These are phyloP conservation scores for Clausena lansium DNA, from an alignment of 345 rosid genomes.

Conservation along the genomic window DNA sequence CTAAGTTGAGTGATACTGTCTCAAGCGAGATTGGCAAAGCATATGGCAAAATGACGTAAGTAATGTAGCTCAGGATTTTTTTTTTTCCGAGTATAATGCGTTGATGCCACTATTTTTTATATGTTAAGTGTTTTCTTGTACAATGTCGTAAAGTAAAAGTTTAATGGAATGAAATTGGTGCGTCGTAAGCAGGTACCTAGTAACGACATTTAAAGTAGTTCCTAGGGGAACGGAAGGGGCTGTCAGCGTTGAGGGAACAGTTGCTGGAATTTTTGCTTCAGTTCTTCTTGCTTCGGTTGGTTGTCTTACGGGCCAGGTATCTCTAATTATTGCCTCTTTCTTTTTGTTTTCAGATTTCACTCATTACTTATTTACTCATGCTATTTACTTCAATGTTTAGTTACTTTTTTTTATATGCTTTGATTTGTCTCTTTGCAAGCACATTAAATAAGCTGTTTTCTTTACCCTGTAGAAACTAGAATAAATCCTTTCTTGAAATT, in stretches of 20 bases:
- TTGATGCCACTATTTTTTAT: neutral
- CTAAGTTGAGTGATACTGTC: slow-evolving; percentile 91
- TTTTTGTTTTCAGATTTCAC: neutral
- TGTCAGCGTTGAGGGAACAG: slow-evolving; percentile 90
- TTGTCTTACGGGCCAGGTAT: slow-evolving; percentile 71
- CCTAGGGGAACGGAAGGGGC: slow-evolving; percentile 99
- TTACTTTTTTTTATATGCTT: neutral
- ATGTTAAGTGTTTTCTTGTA: neutral
- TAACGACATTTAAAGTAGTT: slow-evolving; percentile 78
- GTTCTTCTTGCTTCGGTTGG: slow-evolving; percentile 64
- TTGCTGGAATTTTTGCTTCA: slow-evolving; percentile 85
- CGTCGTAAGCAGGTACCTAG: slow-evolving; percentile 61
- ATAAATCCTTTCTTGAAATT: neutral
- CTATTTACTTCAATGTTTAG: neutral
- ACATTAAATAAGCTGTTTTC: neutral
- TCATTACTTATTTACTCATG: neutral
- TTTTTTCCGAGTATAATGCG: neutral
- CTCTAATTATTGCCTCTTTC: slow-evolving; percentile 2
- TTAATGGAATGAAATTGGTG: neutral
- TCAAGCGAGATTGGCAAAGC: slow-evolving; percentile 98
- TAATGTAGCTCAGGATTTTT: slow-evolving; percentile 5
- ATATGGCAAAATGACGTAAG: slow-evolving; percentile 94
- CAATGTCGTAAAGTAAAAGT: neutral
- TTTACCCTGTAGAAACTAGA: neutral
- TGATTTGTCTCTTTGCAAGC: neutral